A percentile compares a stretch with the other conserved stretches of the same genome.
Conservation (phyloP, 108 stramenopile genomes). For the Conticribra weissflogii region DNA sequence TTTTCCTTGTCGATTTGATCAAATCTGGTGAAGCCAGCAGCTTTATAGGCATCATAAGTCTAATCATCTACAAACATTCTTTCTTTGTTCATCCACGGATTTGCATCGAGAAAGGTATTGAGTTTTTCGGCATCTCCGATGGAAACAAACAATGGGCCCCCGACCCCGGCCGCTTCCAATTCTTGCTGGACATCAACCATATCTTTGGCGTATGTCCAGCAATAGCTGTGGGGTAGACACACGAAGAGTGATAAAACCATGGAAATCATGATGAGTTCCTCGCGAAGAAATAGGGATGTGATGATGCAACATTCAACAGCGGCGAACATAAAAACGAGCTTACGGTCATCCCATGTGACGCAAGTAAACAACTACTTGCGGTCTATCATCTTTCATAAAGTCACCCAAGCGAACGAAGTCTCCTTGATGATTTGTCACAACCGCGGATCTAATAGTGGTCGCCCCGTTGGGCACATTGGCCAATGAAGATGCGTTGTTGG, state of each 20-base stretch:
- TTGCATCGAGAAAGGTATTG: constrained; percentile 70
- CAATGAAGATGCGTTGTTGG: constrained; percentile 14
- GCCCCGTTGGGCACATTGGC: constrained; percentile 27
- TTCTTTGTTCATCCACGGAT: constrained; percentile 58
- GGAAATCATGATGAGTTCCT: no score
- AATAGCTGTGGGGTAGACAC: no score
- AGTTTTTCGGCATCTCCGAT: constrained; percentile 80
- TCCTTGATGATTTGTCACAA: constrained; percentile 64
- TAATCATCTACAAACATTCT: constrained; percentile 78
- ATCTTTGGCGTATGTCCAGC: constrained; percentile 87
- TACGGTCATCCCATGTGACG: constrained; percentile 90
- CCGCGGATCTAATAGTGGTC: constrained; percentile 29
- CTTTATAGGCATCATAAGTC: constrained; percentile 69
- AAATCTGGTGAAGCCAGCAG: constrained; percentile 64
- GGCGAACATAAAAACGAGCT: no score
- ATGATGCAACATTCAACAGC: no score
- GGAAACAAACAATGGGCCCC: constrained; percentile 78
- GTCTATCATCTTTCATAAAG: constrained; percentile 45
- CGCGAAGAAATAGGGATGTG: no score
- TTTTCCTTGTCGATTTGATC: constrained; percentile 60
- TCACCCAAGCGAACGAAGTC: constrained; percentile 61
- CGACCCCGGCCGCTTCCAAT: constrained; percentile 33
- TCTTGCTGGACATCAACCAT: constrained; percentile 71
- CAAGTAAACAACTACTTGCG: constrained; percentile 74
- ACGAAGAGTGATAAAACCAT: no score